These are phyloP conservation scores for Thozetella sp. DNA, from an alignment of 495 filamentous ascomycete species.

Conservation along the genomic window DNA sequence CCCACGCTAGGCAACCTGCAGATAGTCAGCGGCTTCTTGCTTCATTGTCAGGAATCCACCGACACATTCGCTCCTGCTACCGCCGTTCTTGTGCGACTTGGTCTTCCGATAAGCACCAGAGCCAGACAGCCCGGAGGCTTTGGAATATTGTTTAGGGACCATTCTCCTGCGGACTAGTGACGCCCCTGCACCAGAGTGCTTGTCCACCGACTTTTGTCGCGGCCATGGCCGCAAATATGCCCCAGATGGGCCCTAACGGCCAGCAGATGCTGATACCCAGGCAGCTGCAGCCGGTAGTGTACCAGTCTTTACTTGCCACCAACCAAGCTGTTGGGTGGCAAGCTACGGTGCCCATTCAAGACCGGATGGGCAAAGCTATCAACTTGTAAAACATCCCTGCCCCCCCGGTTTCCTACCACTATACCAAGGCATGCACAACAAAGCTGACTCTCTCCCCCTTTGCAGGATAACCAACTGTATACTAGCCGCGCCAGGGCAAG, in stretches of 20 bases:
- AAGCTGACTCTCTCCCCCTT: slow-evolving; percentile 8
- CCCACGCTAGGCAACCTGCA: slow-evolving; percentile 24
- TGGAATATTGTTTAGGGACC: background rate
- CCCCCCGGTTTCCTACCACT: background rate
- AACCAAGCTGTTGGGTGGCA: slow-evolving; percentile 33
- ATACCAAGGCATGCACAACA: slow-evolving; percentile 5
- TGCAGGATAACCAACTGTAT: slow-evolving; percentile 39
- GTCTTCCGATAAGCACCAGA: background rate
- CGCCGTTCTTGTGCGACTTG: background rate
- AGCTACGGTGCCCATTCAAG: slow-evolving; percentile 16
- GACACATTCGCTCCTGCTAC: slow-evolving; percentile 4
- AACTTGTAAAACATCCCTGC: slow-evolving; percentile 29
- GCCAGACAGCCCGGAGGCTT: background rate
- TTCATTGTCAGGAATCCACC: slow-evolving; percentile 12
- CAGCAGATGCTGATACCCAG: slow-evolving; percentile 32
- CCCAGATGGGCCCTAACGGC: slow-evolving; percentile 38
- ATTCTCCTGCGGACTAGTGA: background rate
- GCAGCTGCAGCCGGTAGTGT: slow-evolving; percentile 19
- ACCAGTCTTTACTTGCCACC: slow-evolving; percentile 5
- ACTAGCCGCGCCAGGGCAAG: slow-evolving; percentile 31
- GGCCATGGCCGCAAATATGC: slow-evolving; percentile 52
- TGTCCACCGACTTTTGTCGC: slow-evolving; percentile 23
- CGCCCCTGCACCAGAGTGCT: background rate
- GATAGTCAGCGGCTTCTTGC: slow-evolving; percentile 23
- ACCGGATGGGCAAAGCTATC: slow-evolving; percentile 32